These are phyloP conservation scores for Cladosporium colombiae DNA, from an alignment of 2,329 filamentous ascomycete species.

Conservation along the genomic window DNA sequence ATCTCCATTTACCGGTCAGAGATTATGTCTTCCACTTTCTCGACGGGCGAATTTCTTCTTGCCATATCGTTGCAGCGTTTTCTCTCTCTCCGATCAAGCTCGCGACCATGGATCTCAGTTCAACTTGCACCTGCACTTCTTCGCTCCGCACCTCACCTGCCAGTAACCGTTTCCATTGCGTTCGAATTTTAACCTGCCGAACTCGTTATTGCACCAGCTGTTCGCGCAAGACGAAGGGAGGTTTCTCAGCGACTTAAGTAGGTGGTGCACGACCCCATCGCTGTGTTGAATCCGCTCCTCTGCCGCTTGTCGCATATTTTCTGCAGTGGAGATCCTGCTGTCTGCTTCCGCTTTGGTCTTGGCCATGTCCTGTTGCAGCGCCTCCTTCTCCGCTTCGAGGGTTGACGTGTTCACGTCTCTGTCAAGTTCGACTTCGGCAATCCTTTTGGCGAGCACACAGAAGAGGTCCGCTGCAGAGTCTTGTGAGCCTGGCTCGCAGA, in stretches of 20 bases:
- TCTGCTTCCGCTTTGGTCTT: too few relatives aligned
- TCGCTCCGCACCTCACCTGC: background rate
- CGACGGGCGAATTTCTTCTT: too few relatives aligned
- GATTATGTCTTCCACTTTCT: background rate
- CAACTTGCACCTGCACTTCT: background rate
- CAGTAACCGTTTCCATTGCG: background rate
- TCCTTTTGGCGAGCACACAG: background rate
- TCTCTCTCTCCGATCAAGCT: background rate
- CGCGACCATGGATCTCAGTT: background rate
- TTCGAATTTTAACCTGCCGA: background rate
- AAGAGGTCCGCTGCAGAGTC: conserved; percentile 11
- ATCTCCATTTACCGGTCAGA: background rate
- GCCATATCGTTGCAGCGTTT: background rate
- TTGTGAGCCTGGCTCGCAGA: conserved; percentile 4
- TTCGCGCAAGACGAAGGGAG: background rate
- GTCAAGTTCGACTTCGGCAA: background rate
- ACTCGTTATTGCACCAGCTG: background rate
- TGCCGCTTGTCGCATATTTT: background rate
- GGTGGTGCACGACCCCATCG: background rate
- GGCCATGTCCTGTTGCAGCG: background rate
- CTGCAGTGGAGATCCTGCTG: background rate
- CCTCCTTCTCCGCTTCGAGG: background rate
- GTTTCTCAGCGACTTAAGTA: background rate
- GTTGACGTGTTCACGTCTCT: background rate
- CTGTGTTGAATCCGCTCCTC: background rate